Conservation (phyloP, 306 rosid genomes). For the Delonix regia region DNA sequence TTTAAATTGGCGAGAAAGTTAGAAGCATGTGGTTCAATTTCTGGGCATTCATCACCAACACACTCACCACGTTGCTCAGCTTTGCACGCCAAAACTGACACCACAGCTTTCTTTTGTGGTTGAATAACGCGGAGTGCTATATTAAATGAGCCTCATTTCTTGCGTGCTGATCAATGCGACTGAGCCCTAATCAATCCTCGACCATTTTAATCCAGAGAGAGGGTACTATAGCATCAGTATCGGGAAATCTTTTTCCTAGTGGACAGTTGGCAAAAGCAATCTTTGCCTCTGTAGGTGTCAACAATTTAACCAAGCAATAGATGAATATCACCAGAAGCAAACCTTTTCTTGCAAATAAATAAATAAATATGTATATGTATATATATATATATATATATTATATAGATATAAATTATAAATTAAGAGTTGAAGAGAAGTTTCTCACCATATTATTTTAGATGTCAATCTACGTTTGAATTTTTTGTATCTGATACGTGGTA, state of each 20-base stretch:
- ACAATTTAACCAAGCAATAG: not conserved
- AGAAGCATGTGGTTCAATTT: constrained; percentile 45
- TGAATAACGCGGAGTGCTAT: constrained; percentile 36
- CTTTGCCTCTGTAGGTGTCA: constrained; percentile 24
- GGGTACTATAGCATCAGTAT: constrained; percentile 38
- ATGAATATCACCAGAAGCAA: not conserved
- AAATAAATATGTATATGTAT: no score
- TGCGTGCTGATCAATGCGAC: constrained; percentile 41
- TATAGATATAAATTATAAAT: no score
- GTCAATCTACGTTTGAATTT: not conserved
- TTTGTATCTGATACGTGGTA: not conserved
- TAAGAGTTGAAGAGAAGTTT: not conserved
- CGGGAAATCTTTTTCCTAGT: constrained; percentile 38
- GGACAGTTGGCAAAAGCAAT: constrained; percentile 52
- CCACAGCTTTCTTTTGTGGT: constrained; percentile 49
- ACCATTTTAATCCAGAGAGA: constrained; percentile 33
- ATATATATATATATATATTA: no score
- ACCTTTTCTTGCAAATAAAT: not conserved
- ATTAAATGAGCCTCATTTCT: constrained; percentile 47
- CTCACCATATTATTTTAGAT: not conserved
- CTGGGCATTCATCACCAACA: constrained; percentile 32
- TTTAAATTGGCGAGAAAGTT: not conserved
- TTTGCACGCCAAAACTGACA: constrained; percentile 87
- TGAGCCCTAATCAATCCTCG: constrained; percentile 35
- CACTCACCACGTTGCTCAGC: constrained; percentile 53